phyloP scores from a whole-genome alignment of 2,329 filamentous ascomycete species.

The Xylaria sp. region DNA sequence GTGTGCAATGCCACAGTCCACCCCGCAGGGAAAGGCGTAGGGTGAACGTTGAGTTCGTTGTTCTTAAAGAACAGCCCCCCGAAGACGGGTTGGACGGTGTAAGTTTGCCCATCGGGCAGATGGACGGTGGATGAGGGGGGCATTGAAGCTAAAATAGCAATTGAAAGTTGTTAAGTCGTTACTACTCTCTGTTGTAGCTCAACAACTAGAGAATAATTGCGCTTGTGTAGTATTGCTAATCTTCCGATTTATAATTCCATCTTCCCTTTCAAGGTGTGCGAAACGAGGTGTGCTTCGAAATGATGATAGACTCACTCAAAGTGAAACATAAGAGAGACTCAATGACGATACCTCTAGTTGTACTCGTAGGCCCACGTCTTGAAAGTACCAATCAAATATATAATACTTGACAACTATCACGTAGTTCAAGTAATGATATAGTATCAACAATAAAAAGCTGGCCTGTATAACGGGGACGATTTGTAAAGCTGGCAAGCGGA shows the following conservation, averaged over 20 bases:
- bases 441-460: not conserved
- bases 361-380: not conserved
- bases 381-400: not conserved
- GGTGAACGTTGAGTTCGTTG: slow-evolving; percentile 72
- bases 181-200: no score
- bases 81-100: slow-evolving; percentile 84
- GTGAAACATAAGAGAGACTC: no score
- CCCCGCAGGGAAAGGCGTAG: slow-evolving; percentile 77
- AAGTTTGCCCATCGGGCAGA: slow-evolving; percentile 85
- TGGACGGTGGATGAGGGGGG: slow-evolving; percentile 60
- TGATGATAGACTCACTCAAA: not conserved
- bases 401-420: not conserved
- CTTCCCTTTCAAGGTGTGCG: not conserved
- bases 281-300: not conserved
- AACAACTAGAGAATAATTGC: no score
- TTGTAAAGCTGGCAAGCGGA: slow-evolving; percentile 19
- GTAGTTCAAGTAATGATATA: slow-evolving; percentile 2
- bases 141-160: slow-evolving; percentile 30
- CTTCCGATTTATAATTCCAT: no score
- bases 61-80: slow-evolving; percentile 91
- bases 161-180: not conserved
- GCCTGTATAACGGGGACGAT: slow-evolving; percentile 7
- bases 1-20: slow-evolving; percentile 91
- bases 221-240: no score
- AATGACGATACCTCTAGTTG: not conserved